Conservation (phyloP, 805 yeast genomes). For the Komagataella phaffii region DNA sequence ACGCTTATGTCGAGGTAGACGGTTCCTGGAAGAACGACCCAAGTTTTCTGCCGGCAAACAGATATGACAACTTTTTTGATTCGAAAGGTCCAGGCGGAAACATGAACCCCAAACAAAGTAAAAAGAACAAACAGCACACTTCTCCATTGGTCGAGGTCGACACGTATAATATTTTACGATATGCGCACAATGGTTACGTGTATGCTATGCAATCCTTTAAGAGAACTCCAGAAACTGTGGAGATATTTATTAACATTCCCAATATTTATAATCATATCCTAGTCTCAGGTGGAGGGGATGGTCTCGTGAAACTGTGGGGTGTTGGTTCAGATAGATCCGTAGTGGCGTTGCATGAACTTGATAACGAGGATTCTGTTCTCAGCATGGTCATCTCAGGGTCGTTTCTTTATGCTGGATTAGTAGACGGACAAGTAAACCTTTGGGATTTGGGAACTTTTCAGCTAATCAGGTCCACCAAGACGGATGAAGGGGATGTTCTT, state of each 20-base stretch:
- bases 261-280: slow-evolving; percentile 23
- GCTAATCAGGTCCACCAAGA: slow-evolving; percentile 29
- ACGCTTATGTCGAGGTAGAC: slow-evolving; percentile 32
- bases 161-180: slow-evolving; percentile 47
- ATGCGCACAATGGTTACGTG: slow-evolving; percentile 88
- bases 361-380: slow-evolving; percentile 57
- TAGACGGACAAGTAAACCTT: slow-evolving; percentile 60
- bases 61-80: slow-evolving; percentile 81
- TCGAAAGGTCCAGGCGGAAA: slow-evolving; percentile 76
- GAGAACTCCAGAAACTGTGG: slow-evolving; percentile 10
- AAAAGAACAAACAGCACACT: slow-evolving; percentile 15
- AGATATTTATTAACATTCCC: slow-evolving; percentile 9
- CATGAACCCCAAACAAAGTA: slow-evolving; percentile 1
- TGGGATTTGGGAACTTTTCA: slow-evolving; percentile 86
- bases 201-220: slow-evolving; percentile 43
- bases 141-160: slow-evolving; percentile 53
- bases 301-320: slow-evolving; percentile 72
- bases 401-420: slow-evolving; percentile 72
- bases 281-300: slow-evolving; percentile 85
- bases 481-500: slow-evolving; percentile 37
- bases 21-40: slow-evolving; percentile 13
- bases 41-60: slow-evolving; percentile 40
- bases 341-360: slow-evolving; percentile 24
- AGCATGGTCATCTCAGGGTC: slow-evolving; percentile 54
- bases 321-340: slow-evolving; percentile 10